Conservation (phyloP, 1,284 basidiomycete species). For the Cutaneotrichosporon arboriforme region DNA sequence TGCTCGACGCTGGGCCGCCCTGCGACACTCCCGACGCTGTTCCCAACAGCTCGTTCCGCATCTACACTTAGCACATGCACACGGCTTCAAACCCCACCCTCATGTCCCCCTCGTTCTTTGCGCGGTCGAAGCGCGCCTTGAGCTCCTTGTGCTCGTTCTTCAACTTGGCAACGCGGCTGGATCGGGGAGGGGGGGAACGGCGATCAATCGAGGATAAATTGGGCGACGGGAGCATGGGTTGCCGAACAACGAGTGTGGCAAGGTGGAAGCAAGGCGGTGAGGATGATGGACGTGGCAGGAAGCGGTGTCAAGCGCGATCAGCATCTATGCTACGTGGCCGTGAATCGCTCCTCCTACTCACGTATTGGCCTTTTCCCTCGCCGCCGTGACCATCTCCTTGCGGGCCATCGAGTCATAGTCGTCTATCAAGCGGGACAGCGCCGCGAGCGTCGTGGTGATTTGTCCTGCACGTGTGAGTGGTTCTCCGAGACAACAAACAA, state of each 20-base stretch:
- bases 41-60: not conserved
- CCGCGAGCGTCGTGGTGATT: conserved; percentile 87
- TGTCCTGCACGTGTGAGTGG: conserved; percentile 59
- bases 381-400: conserved; percentile 86
- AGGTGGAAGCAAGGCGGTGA: not conserved
- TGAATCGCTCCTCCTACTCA: conserved; percentile 45
- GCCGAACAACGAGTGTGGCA: not conserved
- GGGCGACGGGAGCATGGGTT: not conserved
- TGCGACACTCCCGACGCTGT: conserved; percentile 27
- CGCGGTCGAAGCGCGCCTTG: conserved; percentile 48
- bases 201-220: not conserved
- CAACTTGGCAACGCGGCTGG: conserved; percentile 49
- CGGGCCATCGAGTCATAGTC: conserved; percentile 95
- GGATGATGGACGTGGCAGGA: not conserved
- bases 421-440: conserved; percentile 83
- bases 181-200: not conserved
- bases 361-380: conserved; percentile 90
- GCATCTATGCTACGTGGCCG: not conserved
- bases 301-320: not conserved
- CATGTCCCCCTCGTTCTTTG: conserved; percentile 44
- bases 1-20: conserved; percentile 40
- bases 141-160: conserved; percentile 49
- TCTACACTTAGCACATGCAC: not conserved
- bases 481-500: too few relatives aligned
- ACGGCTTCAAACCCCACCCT: conserved; percentile 22